Evolutionary conservation across 345 rosid genomes (phyloP).

Genomic region (Aquilaria yunnanensis): DNA sequence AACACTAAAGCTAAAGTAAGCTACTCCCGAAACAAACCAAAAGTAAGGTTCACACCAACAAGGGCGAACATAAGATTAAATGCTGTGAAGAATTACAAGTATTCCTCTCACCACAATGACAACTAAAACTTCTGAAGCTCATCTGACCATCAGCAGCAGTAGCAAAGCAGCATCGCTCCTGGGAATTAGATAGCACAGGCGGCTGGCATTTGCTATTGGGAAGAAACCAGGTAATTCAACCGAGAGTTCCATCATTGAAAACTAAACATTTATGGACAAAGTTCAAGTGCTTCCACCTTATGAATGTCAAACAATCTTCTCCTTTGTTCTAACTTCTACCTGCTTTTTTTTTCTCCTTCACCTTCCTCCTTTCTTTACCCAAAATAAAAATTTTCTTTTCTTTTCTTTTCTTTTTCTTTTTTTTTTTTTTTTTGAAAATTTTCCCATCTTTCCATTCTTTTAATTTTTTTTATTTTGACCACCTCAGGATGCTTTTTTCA

Average conservation of each 20-base stretch:
- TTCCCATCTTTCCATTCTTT: slow-evolving; percentile 5
- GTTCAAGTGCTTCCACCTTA: not conserved
- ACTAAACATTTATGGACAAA: not conserved
- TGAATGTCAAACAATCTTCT: too few relatives aligned
- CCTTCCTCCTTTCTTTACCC: slow-evolving; percentile 3
- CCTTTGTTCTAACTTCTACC: not conserved
- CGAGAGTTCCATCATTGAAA: slow-evolving; percentile 15
- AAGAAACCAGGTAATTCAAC: slow-evolving; percentile 13
- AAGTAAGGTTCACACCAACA: not conserved
- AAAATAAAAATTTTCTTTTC: slow-evolving; percentile 4
- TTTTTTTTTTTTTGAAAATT: slow-evolving; percentile 8
- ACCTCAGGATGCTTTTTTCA: not conserved
- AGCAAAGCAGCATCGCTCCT: slow-evolving; percentile 31
- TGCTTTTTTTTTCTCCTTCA: not conserved
- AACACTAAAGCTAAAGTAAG: too few relatives aligned
- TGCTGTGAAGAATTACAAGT: slow-evolving; percentile 30
- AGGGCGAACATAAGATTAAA: slow-evolving; percentile 14
- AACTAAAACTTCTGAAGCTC: slow-evolving; percentile 25
- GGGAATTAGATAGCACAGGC: slow-evolving; percentile 28
- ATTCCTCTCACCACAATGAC: slow-evolving; percentile 48
- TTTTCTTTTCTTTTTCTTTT: slow-evolving; percentile 8
- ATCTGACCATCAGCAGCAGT: slow-evolving; percentile 35
- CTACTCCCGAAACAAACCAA: not conserved
- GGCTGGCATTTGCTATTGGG: slow-evolving; percentile 26
- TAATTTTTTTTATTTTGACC: slow-evolving; percentile 3